These are phyloP conservation scores for Colletotrichum sp. DNA, from an alignment of 2,329 filamentous ascomycete genomes.

Conservation along the genomic window DNA sequence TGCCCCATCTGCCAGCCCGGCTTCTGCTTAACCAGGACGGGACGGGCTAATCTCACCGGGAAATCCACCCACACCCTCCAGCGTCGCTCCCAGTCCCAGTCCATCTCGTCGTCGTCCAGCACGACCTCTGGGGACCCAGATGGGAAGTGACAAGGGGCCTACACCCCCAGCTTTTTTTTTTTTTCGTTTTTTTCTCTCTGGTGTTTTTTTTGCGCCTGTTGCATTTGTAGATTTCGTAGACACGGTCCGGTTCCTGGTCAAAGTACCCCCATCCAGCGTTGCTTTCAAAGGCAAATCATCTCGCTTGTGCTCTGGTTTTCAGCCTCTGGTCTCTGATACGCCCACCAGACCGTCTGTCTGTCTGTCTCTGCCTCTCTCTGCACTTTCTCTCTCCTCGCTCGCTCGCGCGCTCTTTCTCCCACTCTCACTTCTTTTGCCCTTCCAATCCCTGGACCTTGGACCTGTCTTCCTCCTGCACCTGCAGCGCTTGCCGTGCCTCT, in stretches of 20 bases:
- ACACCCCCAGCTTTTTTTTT: conserved; percentile 4
- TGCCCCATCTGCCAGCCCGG: conserved; percentile 25
- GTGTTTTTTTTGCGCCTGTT: conserved; percentile 7
- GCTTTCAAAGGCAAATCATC: conserved; percentile 53
- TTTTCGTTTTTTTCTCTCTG: neutral
- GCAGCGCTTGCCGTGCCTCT: neutral
- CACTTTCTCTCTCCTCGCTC: neutral
- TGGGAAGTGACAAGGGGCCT: neutral
- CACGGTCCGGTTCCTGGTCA: conserved; percentile 27
- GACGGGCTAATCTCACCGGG: conserved; percentile 46
- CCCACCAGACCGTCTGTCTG: conserved; percentile 18
- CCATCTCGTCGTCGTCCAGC: neutral
- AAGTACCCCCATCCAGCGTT: conserved; percentile 37
- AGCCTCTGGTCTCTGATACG: conserved; percentile 43
- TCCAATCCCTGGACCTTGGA: neutral
- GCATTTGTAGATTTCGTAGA: conserved; percentile 8
- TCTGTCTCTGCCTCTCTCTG: conserved; percentile 22
- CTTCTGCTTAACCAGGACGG: conserved; percentile 19
- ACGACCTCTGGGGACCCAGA: neutral
- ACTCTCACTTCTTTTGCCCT: neutral
- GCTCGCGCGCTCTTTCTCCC: neutral
- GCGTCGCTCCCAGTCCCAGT: neutral
- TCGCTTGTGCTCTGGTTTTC: conserved; percentile 53
- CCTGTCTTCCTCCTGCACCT: neutral
- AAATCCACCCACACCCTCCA: conserved; percentile 44